Conservation (phyloP, 1,139 yeast species). For the Cylindricascospora bacillispora region DNA sequence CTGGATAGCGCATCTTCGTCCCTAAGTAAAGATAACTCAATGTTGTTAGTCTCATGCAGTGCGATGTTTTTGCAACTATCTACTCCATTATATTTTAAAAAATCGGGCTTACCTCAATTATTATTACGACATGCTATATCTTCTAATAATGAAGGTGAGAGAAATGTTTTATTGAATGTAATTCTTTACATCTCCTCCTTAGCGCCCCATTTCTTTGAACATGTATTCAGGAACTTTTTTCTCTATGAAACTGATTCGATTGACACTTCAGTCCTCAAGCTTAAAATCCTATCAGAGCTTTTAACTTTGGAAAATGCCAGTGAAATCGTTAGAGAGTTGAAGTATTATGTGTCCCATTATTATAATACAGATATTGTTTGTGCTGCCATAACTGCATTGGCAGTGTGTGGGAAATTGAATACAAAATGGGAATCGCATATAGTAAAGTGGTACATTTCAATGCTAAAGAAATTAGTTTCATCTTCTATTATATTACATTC, state of each 20-base stretch:
- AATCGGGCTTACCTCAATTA: conserved; percentile 37
- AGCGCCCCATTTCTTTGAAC: too few relatives aligned
- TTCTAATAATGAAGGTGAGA: too few relatives aligned
- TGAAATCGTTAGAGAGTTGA: conserved; percentile 50
- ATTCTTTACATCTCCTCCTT: too few relatives aligned
- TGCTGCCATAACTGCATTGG: conserved; percentile 50
- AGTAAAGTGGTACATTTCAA: conserved; percentile 37
- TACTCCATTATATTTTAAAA: conserved; percentile 37
- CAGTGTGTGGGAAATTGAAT: conserved; percentile 35
- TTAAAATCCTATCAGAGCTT: conserved; percentile 47
- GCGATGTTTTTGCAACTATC: conserved; percentile 43
- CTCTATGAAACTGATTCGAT: too few relatives aligned
- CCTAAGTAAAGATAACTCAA: conserved; percentile 40
- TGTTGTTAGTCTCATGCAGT: conserved; percentile 50
- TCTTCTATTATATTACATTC: not conserved
- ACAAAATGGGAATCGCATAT: conserved; percentile 26
- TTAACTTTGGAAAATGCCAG: conserved; percentile 41
- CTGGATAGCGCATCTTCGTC: conserved; percentile 35
- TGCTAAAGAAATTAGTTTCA: conserved; percentile 23
- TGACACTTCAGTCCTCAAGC: too few relatives aligned
- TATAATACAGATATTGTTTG: conserved; percentile 31
- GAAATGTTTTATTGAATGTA: too few relatives aligned
- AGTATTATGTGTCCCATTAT: conserved; percentile 43
- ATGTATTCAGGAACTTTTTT: too few relatives aligned
- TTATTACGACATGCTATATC: conserved; percentile 34